phyloP scores from a whole-genome alignment of 768 basidiomycete species.

The Mrakia hoshinonis region DNA sequence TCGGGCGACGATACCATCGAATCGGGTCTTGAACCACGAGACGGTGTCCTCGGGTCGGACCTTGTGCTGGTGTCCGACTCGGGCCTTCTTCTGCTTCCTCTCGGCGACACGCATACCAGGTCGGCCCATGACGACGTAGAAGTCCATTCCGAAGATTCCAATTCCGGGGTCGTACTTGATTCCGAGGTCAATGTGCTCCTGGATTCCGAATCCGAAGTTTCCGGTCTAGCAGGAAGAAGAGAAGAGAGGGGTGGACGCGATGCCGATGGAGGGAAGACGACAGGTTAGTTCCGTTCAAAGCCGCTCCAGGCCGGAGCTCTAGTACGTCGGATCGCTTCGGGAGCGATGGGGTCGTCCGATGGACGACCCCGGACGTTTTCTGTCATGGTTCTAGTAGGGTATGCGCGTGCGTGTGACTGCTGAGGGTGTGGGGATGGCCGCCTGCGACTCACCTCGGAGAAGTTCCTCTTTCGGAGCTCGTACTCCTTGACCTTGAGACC shows the following conservation, averaged over 20 bases:
- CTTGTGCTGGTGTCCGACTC: conserved; percentile 77
- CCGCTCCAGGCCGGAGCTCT: background rate
- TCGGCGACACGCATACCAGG: conserved; percentile 84
- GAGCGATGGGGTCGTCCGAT: background rate
- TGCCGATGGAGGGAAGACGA: conserved; percentile 15
- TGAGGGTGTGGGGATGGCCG: background rate
- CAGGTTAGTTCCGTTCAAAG: background rate
- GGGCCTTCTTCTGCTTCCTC: conserved; percentile 78
- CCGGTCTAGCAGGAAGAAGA: conserved; percentile 59
- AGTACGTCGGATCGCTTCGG: background rate
- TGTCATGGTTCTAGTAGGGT: background rate
- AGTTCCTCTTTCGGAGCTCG: conserved; percentile 68
- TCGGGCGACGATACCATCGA: conserved; percentile 79
- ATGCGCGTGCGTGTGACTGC: background rate
- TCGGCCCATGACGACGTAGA: conserved; percentile 86
- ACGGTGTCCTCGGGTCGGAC: conserved; percentile 94
- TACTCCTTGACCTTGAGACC: conserved; percentile 99
- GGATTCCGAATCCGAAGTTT: conserved; percentile 98
- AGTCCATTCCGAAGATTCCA: conserved; percentile 99
- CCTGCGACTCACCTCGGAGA: conserved; percentile 28
- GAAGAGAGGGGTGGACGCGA: background rate
- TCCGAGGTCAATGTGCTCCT: conserved; percentile 98
- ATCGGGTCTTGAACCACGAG: conserved; percentile 99
- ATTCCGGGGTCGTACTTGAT: conserved; percentile 97
- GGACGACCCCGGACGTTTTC: background rate